A percentile compares a stretch with the other conserved stretches of the same genome.
phyloP scores from a whole-genome alignment of 495 filamentous ascomycete genomes.

The Talaromyces adpressus region DNA sequence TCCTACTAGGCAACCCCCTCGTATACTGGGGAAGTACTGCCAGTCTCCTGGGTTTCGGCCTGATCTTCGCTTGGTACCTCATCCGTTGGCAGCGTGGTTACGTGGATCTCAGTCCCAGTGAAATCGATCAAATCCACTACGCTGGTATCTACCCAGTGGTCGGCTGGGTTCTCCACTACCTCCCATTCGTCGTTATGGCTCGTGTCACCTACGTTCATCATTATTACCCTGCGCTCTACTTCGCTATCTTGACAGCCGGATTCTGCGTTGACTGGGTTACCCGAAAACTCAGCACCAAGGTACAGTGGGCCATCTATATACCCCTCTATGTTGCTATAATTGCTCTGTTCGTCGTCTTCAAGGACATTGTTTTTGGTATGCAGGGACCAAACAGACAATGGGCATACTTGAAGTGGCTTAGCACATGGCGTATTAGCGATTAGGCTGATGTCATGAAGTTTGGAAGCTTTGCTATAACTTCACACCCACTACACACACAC shows the following conservation, averaged over 20 bases:
- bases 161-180: constrained; percentile 93
- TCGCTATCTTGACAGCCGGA: constrained; percentile 82
- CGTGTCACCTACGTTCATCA: constrained; percentile 98
- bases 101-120: constrained; percentile 66
- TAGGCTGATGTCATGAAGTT: constrained; percentile 15
- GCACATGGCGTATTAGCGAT: constrained; percentile 46
- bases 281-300: constrained; percentile 49
- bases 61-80: constrained; percentile 75
- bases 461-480: neutral
- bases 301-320: constrained; percentile 57
- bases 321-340: constrained; percentile 65
- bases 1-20: constrained; percentile 91
- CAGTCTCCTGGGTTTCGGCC: constrained; percentile 62
- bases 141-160: constrained; percentile 83
- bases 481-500: neutral
- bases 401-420: constrained; percentile 88
- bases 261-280: constrained; percentile 84
- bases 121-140: constrained; percentile 93
- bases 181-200: constrained; percentile 95
- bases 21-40: constrained; percentile 93
- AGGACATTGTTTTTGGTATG: constrained; percentile 97
- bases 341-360: constrained; percentile 80
- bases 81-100: constrained; percentile 96
- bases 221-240: constrained; percentile 98
- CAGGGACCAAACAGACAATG: constrained; percentile 75